phyloP scores from a whole-genome alignment of 1,284 basidiomycete species.

The Taiwanofungus camphoratus region DNA sequence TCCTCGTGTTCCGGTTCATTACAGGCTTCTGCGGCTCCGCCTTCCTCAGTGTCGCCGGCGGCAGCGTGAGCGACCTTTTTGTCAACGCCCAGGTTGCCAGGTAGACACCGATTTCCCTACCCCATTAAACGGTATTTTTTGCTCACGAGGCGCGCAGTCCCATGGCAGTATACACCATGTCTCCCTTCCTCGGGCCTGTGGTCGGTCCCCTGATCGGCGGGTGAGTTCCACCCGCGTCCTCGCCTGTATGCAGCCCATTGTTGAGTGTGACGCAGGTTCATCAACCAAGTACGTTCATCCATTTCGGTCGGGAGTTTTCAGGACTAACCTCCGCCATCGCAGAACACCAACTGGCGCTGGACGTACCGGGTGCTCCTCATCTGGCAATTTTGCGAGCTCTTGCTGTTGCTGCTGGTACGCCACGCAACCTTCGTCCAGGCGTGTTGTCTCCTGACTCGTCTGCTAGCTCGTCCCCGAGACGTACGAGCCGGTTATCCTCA shows the following conservation, averaged over 20 bases:
- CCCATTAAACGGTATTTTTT: background rate
- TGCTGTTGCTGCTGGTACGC: slow-evolving; percentile 46
- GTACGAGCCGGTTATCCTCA: slow-evolving; percentile 58
- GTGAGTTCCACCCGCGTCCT: slow-evolving; percentile 28
- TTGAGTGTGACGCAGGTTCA: slow-evolving; percentile 26
- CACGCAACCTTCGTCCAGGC: background rate
- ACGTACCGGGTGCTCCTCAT: slow-evolving; percentile 67
- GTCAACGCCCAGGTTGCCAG: slow-evolving; percentile 55
- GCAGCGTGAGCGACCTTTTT: slow-evolving; percentile 75
- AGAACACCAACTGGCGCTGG: slow-evolving; percentile 73
- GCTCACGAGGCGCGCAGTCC: slow-evolving; percentile 39
- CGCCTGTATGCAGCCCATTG: background rate
- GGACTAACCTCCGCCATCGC: background rate
- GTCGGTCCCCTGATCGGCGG: slow-evolving; percentile 59
- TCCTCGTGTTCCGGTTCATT: slow-evolving; percentile 66
- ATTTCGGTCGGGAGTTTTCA: background rate
- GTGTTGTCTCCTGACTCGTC: background rate
- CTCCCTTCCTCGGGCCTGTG: slow-evolving; percentile 73
- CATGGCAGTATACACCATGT: slow-evolving; percentile 71
- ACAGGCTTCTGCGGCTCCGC: slow-evolving; percentile 67
- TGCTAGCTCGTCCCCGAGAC: slow-evolving; percentile 68
- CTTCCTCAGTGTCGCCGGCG: slow-evolving; percentile 78
- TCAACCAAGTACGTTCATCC: slow-evolving; percentile 34
- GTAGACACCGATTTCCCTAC: slow-evolving; percentile 38
- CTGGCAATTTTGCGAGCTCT: slow-evolving; percentile 47